phyloP scores from a whole-genome alignment of 257 asterid genomes.

The Ajuga chamaepitys region DNA sequence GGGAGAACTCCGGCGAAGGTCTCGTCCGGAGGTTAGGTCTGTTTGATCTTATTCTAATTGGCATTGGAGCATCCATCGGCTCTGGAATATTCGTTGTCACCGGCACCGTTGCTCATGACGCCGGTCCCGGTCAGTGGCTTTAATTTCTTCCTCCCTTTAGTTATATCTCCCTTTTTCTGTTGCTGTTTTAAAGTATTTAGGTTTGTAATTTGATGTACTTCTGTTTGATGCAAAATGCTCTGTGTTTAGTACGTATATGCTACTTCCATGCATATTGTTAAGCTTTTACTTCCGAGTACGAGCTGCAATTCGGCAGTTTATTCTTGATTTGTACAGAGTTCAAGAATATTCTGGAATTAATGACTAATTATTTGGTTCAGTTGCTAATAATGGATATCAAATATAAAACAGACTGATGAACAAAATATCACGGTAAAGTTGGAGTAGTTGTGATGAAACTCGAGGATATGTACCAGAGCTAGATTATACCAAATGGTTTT shows the following conservation, averaged over 20 bases:
- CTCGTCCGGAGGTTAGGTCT: constrained; percentile 76
- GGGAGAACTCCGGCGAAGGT: constrained; percentile 43
- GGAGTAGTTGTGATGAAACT: not conserved
- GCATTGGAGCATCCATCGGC: constrained; percentile 96
- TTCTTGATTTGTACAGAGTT: not conserved
- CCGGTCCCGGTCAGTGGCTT: constrained; percentile 79
- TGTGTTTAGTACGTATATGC: not conserved
- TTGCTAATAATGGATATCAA: not conserved
- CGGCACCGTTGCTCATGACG: constrained; percentile 92
- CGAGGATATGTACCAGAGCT: not conserved
- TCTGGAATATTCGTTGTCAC: constrained; percentile 96
- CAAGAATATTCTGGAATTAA: not conserved
- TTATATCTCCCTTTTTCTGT: not conserved
- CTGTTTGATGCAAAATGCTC: not conserved
- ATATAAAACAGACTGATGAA: not conserved
- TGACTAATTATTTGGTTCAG: not conserved
- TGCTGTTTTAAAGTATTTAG: not conserved
- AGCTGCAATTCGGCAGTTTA: not conserved
- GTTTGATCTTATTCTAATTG: constrained; percentile 72
- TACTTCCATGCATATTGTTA: not conserved
- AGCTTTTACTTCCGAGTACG: not conserved
- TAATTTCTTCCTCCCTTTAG: too few relatives aligned
- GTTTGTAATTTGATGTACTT: not conserved
- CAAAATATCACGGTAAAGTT: not conserved
- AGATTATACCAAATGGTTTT: not conserved